Base-by-base conservation (phyloP, 2,329 filamentous ascomycete species). In the Colletotrichum destructivum region DNA sequence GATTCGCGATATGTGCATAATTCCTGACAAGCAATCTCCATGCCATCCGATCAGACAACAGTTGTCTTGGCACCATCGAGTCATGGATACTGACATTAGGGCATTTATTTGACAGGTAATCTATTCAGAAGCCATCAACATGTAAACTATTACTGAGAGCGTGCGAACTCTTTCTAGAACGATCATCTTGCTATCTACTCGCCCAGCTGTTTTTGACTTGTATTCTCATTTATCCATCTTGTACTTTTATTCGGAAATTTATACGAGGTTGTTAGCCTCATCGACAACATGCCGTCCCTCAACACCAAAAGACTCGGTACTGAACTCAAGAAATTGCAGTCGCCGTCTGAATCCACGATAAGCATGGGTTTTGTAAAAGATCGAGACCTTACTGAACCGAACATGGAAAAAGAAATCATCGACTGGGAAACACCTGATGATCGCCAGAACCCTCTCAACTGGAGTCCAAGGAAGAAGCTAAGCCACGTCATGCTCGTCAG, bases 361-460 rank as follows among this genome's bases (percentile, higher is more conserved):
- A 56, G 51, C 18, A 40, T 64, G n/a, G 35, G 21, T 16, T 35
- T 56, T 18, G 51, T 35, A 23, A 64, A 56, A 8, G n/a, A 52
- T 21, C 60, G 31, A 2, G 35, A 38, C 8, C 35, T 38, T 38
- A 6, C 35, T 12, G 35, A 11, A 11, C 35, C 42, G 42, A 46
- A 8, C 18, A 7, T 16, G 15, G 18, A 46, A 7, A 18, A 18
- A 7, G 81, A 13, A 4, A 21, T 89, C 13, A 86, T 92, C 15
- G 86, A 85, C 69, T 93, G 89, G 88, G 88, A 91, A 74, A 85
- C 87, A 0, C 84, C 86, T 0, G 79, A 88, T 66, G 89, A 91
- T 66, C 86, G 86, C 0, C 79, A 84, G 46, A 90, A 91, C 69
- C 90, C 91, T 0, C 79, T 87, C 73, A 93, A 92, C 77, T 93